These are phyloP conservation scores for Amyloporia xantha DNA, from an alignment of 768 basidiomycete genomes.

Conservation along the genomic window DNA sequence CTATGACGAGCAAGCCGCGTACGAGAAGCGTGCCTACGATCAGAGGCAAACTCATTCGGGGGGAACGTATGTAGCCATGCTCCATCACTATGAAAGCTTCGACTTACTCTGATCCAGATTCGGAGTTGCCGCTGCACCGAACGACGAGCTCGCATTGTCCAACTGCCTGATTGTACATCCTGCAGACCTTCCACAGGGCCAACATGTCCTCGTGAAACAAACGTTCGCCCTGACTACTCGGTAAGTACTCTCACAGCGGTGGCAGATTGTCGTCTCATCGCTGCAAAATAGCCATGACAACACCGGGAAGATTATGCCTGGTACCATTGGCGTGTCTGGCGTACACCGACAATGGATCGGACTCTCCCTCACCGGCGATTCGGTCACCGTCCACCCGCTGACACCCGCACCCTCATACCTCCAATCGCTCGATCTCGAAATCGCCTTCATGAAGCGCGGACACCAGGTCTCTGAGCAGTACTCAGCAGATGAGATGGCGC, in stretches of 20 bases:
- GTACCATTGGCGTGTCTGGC: conserved; percentile 69
- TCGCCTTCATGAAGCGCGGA: conserved; percentile 53
- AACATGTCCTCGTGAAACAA: conserved; percentile 73
- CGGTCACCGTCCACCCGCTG: conserved; percentile 62
- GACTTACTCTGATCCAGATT: conserved; percentile 14
- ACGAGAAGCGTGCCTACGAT: conserved; percentile 24
- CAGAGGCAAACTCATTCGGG: conserved; percentile 15
- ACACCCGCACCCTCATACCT: conserved; percentile 49
- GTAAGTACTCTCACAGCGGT: conserved; percentile 34
- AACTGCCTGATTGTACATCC: conserved; percentile 81
- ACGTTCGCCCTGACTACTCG: conserved; percentile 64
- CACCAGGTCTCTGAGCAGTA: conserved; percentile 61
- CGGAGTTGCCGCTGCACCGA: conserved; percentile 20
- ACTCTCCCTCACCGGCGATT: conserved; percentile 71
- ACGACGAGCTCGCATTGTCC: conserved; percentile 52
- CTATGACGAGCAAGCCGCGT: conserved; percentile 23
- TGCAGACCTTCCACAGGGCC: conserved; percentile 63
- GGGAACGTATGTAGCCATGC: conserved; percentile 17
- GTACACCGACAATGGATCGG: conserved; percentile 88
- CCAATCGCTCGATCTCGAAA: conserved; percentile 74
- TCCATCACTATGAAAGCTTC: background rate
- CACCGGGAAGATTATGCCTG: conserved; percentile 60
- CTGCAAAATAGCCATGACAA: conserved; percentile 59
- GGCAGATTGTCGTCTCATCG: background rate
- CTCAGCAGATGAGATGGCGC: conserved; percentile 80